Evolutionary conservation across 2,329 filamentous ascomycete genomes (phyloP), one percentile per base, ranked within the genome.

Genomic region (Diaporthe ampelina): DNA sequence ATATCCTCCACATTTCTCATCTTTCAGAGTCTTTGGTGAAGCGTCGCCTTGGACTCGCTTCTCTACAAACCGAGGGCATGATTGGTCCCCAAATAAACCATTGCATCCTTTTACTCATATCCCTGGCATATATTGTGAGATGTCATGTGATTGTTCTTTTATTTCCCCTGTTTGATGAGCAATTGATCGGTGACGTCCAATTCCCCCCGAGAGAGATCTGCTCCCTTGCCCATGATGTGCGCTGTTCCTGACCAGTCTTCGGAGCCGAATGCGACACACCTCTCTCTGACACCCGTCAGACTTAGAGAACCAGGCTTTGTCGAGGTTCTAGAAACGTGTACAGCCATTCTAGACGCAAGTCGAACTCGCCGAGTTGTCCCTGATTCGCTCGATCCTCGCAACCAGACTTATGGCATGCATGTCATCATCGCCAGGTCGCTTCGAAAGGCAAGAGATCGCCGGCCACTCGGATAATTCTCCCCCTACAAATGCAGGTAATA

Each of bases 341-440:
- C 7, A n/a, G 43, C 7, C n/a, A 2, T 63, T 24, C 61, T 67
- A 48, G 26, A 45, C 37, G 21, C 48, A n/a, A 19, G 21, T 13
- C 17, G 3, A 32, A 50, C 50, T 52, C 29, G 10, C 43, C 48
- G 32, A 8, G 3, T 15, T 37, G 48, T 13, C 5, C 2, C 63
- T 52, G 32, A 68, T 68, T 68, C 63, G 63, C 19, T 40, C 32
- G 63, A 68, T 68, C n/a, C 32, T 68, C 63, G 63, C 45, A 26
- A 67, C 63, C 63, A 52, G 21, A 52, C n/a, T 40, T 68, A 2
- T 37, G 2, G 5, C 32, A 54, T 68, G 63, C 63, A 68, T 40
- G 63, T 54, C 63, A 68, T 68, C 63, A 26, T 37, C 15, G 45
- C 63, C 48, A 54, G n/a, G 32, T 68, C 63, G 63, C 48, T 54